Conservation (phyloP, 2,329 filamentous ascomycete species). For the Colletotrichum sp. region DNA sequence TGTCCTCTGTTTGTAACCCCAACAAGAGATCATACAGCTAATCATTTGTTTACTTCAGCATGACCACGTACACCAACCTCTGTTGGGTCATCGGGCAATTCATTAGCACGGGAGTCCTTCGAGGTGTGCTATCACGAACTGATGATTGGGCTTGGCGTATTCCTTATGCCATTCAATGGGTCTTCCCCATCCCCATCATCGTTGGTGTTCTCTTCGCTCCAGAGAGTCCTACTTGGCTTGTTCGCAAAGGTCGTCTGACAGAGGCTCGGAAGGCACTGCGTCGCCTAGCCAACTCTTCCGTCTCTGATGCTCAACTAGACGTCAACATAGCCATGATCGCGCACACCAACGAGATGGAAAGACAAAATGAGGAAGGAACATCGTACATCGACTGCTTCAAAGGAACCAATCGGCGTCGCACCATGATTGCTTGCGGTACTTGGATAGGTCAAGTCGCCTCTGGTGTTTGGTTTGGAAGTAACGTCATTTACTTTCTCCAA, state of each 20-base stretch:
- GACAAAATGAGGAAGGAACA: background rate
- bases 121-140: background rate
- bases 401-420: constrained; percentile 27
- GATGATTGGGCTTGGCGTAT: background rate
- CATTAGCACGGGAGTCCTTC: background rate
- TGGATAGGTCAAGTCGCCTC: background rate
- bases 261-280: background rate
- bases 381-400: constrained; percentile 6
- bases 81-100: background rate
- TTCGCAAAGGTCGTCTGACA: background rate
- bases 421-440: constrained; percentile 25
- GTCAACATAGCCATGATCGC: constrained; percentile 30
- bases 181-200: background rate
- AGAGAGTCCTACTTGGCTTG: background rate
- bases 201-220: background rate
- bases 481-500: background rate
- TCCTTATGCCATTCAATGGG: background rate
- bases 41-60: background rate
- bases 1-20: background rate
- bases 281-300: background rate
- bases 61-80: background rate
- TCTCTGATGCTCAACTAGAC: background rate
- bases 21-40: background rate
- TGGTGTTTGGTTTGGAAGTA: background rate
- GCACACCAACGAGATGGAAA: constrained; percentile 18